Conservation (phyloP, 2,329 filamentous ascomycete genomes). For the Hypocreales sp. region DNA sequence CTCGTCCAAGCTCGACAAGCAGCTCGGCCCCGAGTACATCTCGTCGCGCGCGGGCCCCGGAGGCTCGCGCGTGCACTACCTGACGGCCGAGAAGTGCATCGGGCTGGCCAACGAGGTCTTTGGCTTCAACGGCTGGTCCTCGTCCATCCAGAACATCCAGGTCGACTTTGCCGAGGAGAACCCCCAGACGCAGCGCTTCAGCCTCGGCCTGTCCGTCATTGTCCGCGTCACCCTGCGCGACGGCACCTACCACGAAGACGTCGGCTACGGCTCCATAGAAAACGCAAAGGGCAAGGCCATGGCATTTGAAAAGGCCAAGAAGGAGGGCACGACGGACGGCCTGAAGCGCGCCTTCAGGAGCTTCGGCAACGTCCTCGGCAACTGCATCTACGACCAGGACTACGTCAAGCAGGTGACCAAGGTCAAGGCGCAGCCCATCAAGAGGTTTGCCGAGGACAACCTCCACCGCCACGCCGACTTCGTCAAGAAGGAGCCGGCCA, state of each 20-base stretch:
- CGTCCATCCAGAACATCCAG: constrained; percentile 84
- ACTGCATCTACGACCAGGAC: constrained; percentile 95
- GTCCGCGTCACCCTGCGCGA: constrained; percentile 81
- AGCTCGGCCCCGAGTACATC: constrained; percentile 91
- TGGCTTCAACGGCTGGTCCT: constrained; percentile 96
- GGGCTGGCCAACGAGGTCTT: constrained; percentile 89
- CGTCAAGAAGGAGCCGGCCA: constrained; percentile 39
- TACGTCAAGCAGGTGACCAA: constrained; percentile 84
- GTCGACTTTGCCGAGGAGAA: constrained; percentile 93
- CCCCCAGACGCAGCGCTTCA: constrained; percentile 61
- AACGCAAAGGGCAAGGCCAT: constrained; percentile 91
- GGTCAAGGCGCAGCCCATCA: constrained; percentile 58
- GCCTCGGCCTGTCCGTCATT: constrained; percentile 75
- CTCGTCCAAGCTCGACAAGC: constrained; percentile 74
- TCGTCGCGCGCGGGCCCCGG: constrained; percentile 72
- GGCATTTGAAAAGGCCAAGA: constrained; percentile 97
- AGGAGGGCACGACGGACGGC: constrained; percentile 90
- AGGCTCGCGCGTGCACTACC: constrained; percentile 79
- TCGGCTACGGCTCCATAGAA: constrained; percentile 92
- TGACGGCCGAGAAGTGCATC: constrained; percentile 94
- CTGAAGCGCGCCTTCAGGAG: constrained; percentile 78
- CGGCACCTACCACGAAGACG: constrained; percentile 94
- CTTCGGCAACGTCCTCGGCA: constrained; percentile 94
- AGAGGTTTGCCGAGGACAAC: constrained; percentile 63
- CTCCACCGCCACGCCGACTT: constrained; percentile 72